These are phyloP conservation scores for Fusarium phyllophilum DNA, from an alignment of 2,329 filamentous ascomycete genomes.

Conservation along the genomic window DNA sequence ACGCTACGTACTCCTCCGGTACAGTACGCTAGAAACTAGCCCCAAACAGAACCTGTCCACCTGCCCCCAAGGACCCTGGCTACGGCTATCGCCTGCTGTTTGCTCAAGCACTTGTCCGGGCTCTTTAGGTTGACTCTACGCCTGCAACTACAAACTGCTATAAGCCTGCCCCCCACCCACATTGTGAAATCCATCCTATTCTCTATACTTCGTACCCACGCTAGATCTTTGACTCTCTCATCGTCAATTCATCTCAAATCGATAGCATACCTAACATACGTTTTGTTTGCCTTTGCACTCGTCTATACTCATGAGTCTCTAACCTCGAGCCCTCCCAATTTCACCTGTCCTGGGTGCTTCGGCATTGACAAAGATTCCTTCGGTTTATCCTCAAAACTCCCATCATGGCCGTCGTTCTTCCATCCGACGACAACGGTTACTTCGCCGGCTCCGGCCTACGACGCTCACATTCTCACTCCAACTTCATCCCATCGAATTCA, in stretches of 20 bases:
- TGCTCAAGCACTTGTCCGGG: slow-evolving; percentile 6
- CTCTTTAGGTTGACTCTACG: slow-evolving; percentile 21
- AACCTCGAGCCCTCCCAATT: slow-evolving; percentile 14
- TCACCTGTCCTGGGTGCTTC: slow-evolving; percentile 35
- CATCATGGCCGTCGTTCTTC: slow-evolving; percentile 66
- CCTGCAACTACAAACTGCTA: slow-evolving; percentile 40
- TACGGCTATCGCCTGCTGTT: slow-evolving; percentile 31
- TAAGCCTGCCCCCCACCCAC: slow-evolving; percentile 44
- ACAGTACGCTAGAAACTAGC: slow-evolving; percentile 39
- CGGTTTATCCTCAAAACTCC: slow-evolving; percentile 29
- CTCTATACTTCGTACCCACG: slow-evolving; percentile 41
- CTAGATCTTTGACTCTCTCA: slow-evolving; percentile 26
- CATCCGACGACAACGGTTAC: slow-evolving; percentile 66
- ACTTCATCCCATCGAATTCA: slow-evolving; percentile 59
- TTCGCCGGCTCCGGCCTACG: slow-evolving; percentile 65
- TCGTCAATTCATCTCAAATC: slow-evolving; percentile 22
- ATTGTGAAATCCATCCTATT: slow-evolving; percentile 40
- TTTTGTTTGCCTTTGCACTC: slow-evolving; percentile 5
- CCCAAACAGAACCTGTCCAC: slow-evolving; percentile 41
- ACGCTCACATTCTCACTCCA: slow-evolving; percentile 70
- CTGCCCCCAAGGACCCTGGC: slow-evolving; percentile 34
- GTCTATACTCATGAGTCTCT: slow-evolving; percentile 39
- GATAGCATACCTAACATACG: neutral
- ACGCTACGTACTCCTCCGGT: slow-evolving; percentile 32
- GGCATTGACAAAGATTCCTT: slow-evolving; percentile 38